Base-by-base conservation (phyloP, 1,284 basidiomycete species). In the Afroboletus lepidellus region DNA sequence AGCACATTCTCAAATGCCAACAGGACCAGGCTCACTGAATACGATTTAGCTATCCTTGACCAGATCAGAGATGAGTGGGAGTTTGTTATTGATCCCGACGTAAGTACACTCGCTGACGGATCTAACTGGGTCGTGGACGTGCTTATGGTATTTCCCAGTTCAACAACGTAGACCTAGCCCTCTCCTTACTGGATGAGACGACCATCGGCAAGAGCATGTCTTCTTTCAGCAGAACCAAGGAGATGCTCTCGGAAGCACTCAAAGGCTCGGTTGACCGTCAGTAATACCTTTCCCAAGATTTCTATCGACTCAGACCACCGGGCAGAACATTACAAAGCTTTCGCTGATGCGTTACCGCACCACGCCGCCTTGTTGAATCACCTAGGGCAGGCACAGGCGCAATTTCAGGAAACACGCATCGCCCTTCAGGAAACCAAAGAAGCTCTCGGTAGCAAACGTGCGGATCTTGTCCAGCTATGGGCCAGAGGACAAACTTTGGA, bases 1-100 rank as follows among this genome's bases (percentile, higher is more conserved):
- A 46, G 50, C 21, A 46, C 39, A 50, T 23, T 30, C 41, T 49
- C 53, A 39, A 29, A 9, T 25, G 20, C 6, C 9, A 21, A 42
- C 18, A 36, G 18, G 38, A 20, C 16, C 34, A 32, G 18, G 32
- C 50, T 58, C 18, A 53, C 48, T 57, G 32, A 41, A 48, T 46
- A 36, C 8, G 1, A 24, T 39, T 51, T 59, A 94, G 92, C 85
- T 53, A 83, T 97, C 4, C 72, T 98, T 57, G 84, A 90, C 56
- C 83, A 90, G 66, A 90, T 98, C 56, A 84, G 83, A 62, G 86
- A 89, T 58, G 92, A 92, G 53, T 98, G 94, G 93, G 90, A 91
- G 55, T 87, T 92, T 62, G 84, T 95, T 41, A 83, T 90, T 54
- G 84, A 93, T 58, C 82, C 87, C 42, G 90, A 94, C 68, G 91